Evolutionary conservation across 495 filamentous ascomycete genomes (phyloP).

Genomic region (Podospora didyma): DNA sequence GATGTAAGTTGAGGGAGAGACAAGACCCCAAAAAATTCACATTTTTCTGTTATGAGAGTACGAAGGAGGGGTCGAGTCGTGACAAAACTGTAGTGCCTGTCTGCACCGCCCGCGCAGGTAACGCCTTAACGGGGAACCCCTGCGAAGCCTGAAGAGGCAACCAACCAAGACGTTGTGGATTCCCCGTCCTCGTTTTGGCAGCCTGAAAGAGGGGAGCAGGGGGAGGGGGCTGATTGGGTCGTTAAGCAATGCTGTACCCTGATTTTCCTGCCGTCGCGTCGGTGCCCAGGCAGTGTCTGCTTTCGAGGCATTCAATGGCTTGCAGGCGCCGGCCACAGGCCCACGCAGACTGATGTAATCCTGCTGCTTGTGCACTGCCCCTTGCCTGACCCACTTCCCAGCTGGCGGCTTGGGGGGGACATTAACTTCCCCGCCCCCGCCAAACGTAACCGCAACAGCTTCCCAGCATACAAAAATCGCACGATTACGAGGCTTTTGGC

Average conservation of each 20-base stretch:
- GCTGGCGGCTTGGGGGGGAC: too few relatives aligned
- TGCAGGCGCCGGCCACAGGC: constrained; percentile 9
- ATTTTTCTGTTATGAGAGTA: constrained; percentile 13
- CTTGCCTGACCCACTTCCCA: too few relatives aligned
- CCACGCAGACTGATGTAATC: neutral
- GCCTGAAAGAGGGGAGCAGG: constrained; percentile 23
- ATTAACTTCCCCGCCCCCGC: constrained; percentile 15
- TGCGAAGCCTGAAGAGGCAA: neutral
- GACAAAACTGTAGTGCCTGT: too few relatives aligned
- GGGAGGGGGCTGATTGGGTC: constrained; percentile 25
- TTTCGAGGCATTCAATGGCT: neutral
- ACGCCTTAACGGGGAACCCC: constrained; percentile 6
- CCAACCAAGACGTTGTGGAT: neutral
- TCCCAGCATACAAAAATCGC: constrained; percentile 17
- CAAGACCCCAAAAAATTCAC: constrained; percentile 13
- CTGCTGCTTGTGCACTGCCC: too few relatives aligned
- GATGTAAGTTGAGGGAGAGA: constrained; percentile 14
- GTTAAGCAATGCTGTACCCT: constrained; percentile 28
- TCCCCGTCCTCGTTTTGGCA: constrained; percentile 8
- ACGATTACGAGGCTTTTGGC: constrained; percentile 16
- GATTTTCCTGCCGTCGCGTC: constrained; percentile 16
- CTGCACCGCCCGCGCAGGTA: neutral
- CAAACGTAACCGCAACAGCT: constrained; percentile 13
- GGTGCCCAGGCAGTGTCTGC: constrained; percentile 2
- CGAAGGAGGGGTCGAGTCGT: neutral